Percentiles rank a stretch among this genome's conserved stretches.
These are phyloP conservation scores for Exophiala calicioides DNA, from an alignment of 2,329 filamentous ascomycete species.

Conservation along the genomic window DNA sequence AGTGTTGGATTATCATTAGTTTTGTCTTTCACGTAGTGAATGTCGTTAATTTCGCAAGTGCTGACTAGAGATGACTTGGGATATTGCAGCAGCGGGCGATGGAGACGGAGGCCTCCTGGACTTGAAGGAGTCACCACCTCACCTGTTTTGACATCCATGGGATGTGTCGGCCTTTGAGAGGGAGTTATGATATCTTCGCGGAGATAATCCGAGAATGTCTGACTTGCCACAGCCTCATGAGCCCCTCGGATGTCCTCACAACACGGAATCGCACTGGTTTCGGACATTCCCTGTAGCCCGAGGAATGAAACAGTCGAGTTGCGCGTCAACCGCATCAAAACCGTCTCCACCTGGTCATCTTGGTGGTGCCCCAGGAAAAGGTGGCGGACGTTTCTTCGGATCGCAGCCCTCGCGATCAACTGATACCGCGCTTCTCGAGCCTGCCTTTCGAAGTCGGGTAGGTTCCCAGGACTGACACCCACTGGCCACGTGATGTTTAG, in stretches of 20 bases:
- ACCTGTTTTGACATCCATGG: constrained; percentile 36
- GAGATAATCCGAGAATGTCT: constrained; percentile 12
- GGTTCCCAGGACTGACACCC: constrained; percentile 39
- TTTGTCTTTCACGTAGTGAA: constrained; percentile 79
- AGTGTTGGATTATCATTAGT: constrained; percentile 78
- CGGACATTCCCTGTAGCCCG: constrained; percentile 25
- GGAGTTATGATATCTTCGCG: not conserved
- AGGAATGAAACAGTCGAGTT: constrained; percentile 19
- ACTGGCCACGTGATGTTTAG: constrained; percentile 56
- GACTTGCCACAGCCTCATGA: constrained; percentile 6
- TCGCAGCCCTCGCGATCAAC: constrained; percentile 64
- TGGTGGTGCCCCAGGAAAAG: constrained; percentile 82
- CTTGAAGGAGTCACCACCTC: constrained; percentile 48
- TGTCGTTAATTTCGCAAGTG: constrained; percentile 67
- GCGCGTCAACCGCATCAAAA: constrained; percentile 70
- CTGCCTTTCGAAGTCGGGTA: constrained; percentile 71
- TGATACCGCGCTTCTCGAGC: constrained; percentile 76
- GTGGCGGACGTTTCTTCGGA: constrained; percentile 52
- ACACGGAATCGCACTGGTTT: constrained; percentile 21
- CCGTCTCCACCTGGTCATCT: constrained; percentile 89
- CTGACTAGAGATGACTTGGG: constrained; percentile 51
- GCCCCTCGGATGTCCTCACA: constrained; percentile 26
- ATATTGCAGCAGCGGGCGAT: constrained; percentile 70
- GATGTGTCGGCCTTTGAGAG: constrained; percentile 8
- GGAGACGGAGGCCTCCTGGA: constrained; percentile 63